Evolutionary conservation across 768 basidiomycete species (phyloP), one percentile per base, ranked within the genome.

Genomic region (Scleroderma citrinum): DNA sequence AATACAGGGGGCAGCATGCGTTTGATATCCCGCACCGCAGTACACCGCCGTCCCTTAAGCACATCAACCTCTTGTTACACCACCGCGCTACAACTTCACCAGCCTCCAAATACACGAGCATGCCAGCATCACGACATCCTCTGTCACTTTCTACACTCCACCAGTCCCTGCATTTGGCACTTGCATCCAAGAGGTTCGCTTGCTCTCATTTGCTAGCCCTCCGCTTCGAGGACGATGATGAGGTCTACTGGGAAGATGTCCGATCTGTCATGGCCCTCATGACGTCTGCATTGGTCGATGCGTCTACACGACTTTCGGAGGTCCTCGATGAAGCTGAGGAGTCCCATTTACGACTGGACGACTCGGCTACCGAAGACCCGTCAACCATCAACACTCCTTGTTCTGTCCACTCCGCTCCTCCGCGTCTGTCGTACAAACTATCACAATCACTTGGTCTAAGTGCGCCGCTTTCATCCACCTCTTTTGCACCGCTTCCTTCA

Each of bases 211-310:
- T 92, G 3, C 73, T 92, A 3, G 89, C 89, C 4, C 64, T 92
- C 43, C 76, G 90, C 2, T 92, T 92, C 60, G 72, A 69, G 66
- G 82, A 83, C 40, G 80, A 79, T 42, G 85, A 83, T 30, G 85
- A 87, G 44, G 71, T 74, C 5, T 92, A 92, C 56, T 92, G 89
- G 89, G 89, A 91, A 56, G 83, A 91, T 56, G 87, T 87, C 24
- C 76, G 84, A 13, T 80, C 82, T 23, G 80, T 92, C 43, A 83
- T 90, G 74, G 73, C 71, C 12, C 62, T 92, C 12, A 64, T 92
- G 51, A 84, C 83, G 7, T 81, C 74, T 35, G 76, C 86, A 8
- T 72, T 92, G 30, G 71, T 73, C 2, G 87, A 90, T 54, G 77
- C 84, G 2, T 74, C 82, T 2, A 69, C 80, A 7, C 68, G 82